Conservation (phyloP, 2,329 filamentous ascomycete genomes). For the Geosmithia flava region DNA sequence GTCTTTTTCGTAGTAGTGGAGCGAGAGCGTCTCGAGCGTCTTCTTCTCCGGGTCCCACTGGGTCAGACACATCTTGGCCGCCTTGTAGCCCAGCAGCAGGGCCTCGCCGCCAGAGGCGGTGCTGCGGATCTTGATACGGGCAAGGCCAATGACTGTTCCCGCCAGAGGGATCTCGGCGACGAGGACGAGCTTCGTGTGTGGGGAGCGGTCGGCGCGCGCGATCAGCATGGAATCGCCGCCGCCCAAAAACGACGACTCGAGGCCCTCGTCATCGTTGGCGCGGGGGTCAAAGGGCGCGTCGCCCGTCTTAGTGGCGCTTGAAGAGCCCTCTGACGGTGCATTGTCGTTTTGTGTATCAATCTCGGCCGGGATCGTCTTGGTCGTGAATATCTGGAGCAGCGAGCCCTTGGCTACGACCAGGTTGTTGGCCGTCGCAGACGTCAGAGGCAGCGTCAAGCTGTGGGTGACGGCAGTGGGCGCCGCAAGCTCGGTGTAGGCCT, state of each 20-base stretch:
- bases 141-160: conserved; percentile 75
- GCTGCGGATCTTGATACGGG: conserved; percentile 58
- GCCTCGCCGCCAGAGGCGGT: conserved; percentile 74
- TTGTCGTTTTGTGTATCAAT: conserved; percentile 32
- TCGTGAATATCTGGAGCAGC: conserved; percentile 79
- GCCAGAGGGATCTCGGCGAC: conserved; percentile 74
- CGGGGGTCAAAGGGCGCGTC: conserved; percentile 37
- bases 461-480: conserved; percentile 91
- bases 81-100: conserved; percentile 71
- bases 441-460: conserved; percentile 68
- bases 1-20: conserved; percentile 97
- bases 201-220: conserved; percentile 48
- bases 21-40: conserved; percentile 76
- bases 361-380: conserved; percentile 55
- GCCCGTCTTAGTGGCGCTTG: conserved; percentile 13
- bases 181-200: conserved; percentile 68
- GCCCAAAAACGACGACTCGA: conserved; percentile 55
- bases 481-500: conserved; percentile 94
- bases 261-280: conserved; percentile 47
- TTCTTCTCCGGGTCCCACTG: conserved; percentile 83
- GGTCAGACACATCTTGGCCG: conserved; percentile 84
- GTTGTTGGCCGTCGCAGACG: conserved; percentile 64
- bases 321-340: conserved; percentile 13
- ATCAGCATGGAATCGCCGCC: conserved; percentile 52
- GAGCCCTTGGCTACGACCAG: conserved; percentile 88